Evolutionary conservation across 306 rosid genomes (phyloP).

Genomic region (Lathyrus sativus): DNA sequence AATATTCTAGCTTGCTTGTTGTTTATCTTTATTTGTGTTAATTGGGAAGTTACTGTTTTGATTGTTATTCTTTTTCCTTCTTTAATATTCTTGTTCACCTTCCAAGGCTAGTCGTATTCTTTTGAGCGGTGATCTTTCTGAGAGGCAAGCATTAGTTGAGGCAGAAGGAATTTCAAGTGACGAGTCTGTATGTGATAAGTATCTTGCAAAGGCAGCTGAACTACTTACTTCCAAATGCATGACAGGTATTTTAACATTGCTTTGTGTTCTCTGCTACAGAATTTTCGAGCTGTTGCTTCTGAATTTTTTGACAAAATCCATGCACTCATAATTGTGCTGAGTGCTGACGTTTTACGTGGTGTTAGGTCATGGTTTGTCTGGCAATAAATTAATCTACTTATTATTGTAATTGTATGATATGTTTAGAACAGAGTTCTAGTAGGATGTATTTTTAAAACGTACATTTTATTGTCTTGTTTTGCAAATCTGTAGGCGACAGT

Average conservation of each 20-base stretch:
- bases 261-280: constrained; percentile 10
- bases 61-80: constrained; percentile 28
- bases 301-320: constrained; percentile 2
- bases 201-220: constrained; percentile 65
- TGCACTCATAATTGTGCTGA: constrained; percentile 13
- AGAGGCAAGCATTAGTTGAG: constrained; percentile 73
- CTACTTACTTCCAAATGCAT: constrained; percentile 49
- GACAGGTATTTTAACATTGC: constrained; percentile 54
- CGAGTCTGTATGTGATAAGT: constrained; percentile 58
- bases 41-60: constrained; percentile 24
- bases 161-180: constrained; percentile 61
- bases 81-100: constrained; percentile 37
- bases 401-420: constrained; percentile 3
- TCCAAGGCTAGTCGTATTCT: constrained; percentile 71
- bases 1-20: constrained; percentile 26
- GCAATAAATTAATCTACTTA: constrained; percentile 3
- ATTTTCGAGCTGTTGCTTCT: constrained; percentile 25
- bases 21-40: constrained; percentile 32
- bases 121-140: constrained; percentile 65
- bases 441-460: constrained; percentile 27
- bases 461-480: constrained; percentile 31
- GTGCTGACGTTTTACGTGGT: constrained; percentile 17
- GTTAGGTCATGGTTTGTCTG: constrained; percentile 29
- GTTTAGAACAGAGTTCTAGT: constrained; percentile 32
- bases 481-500: constrained; percentile 47